Conservation (phyloP, 2,329 filamentous ascomycete genomes). For the Chrysoporthe austroafricana region DNA sequence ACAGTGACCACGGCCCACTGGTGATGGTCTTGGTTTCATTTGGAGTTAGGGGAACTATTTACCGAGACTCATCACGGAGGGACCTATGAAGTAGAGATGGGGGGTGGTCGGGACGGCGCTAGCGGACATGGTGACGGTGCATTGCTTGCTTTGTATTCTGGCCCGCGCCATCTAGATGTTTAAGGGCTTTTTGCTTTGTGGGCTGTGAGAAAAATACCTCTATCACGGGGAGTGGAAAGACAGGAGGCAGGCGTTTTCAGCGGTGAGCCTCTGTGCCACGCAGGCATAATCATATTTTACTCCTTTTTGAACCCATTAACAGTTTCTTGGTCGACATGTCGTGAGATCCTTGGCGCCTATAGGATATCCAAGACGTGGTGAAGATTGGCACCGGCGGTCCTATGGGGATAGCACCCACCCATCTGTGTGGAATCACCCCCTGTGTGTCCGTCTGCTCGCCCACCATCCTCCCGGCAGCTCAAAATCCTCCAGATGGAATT, state of each 20-base stretch:
- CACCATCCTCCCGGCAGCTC: no score
- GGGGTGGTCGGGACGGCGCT: constrained; percentile 1
- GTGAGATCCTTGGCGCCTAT: no score
- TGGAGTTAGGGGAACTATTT: not conserved
- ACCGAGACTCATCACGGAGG: not conserved
- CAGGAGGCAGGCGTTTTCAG: not conserved
- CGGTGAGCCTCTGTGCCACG: not conserved
- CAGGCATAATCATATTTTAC: not conserved
- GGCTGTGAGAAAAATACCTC: not conserved
- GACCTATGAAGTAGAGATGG: not conserved
- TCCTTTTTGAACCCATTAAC: no score
- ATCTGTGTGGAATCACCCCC: no score
- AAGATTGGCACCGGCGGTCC: no score
- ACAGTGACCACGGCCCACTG: not conserved
- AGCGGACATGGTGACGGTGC: not conserved
- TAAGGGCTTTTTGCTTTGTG: not conserved
- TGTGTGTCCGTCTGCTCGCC: no score
- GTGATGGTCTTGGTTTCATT: not conserved
- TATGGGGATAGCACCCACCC: no score
- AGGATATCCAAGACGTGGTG: no score
- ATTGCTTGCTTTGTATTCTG: not conserved
- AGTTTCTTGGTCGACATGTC: no score
- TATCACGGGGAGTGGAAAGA: not conserved
- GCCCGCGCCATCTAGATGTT: not conserved
- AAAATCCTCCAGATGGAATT: no score